Percentiles rank a stretch among this genome's conserved stretches.
phyloP scores from a whole-genome alignment of 2,329 filamentous ascomycete genomes.

The Dactylellina drechsleri region DNA sequence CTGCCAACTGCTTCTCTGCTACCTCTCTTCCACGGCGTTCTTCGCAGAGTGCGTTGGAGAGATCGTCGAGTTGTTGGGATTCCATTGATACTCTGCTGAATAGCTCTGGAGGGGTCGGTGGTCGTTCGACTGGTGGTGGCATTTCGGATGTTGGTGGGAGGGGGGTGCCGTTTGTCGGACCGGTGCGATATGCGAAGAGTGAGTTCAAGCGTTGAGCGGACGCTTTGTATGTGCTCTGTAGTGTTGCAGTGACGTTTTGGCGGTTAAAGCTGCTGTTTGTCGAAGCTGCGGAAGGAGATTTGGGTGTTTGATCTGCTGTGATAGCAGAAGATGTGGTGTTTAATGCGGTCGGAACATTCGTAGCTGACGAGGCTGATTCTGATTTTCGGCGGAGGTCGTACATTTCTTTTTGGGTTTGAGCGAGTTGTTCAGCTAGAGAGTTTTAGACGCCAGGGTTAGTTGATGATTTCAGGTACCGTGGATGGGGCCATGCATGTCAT shows the following conservation, averaged over 20 bases:
- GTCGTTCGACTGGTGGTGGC: constrained; percentile 58
- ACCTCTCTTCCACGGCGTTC: constrained; percentile 74
- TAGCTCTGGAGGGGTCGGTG: constrained; percentile 50
- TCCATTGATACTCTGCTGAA: constrained; percentile 53
- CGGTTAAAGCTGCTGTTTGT: constrained; percentile 22
- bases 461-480: constrained; percentile 17
- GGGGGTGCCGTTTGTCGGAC: constrained; percentile 53
- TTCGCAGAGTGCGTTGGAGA: constrained; percentile 64
- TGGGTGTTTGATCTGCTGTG: constrained; percentile 8
- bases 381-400: constrained; percentile 47
- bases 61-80: constrained; percentile 68
- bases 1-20: constrained; percentile 74
- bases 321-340: constrained; percentile 50
- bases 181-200: constrained; percentile 46
- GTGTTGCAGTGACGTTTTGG: constrained; percentile 56
- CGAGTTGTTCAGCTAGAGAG: constrained; percentile 65
- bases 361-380: constrained; percentile 64
- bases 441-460: constrained; percentile 4
- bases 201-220: constrained; percentile 26
- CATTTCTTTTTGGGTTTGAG: constrained; percentile 84
- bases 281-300: constrained; percentile 54
- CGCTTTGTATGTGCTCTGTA: constrained; percentile 45
- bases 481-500: too few species aligned
- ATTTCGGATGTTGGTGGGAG: constrained; percentile 58
- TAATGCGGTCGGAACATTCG: constrained; percentile 15